Evolutionary conservation across 2,329 filamentous ascomycete species (phyloP).

Genomic region (Pseudocercospora pini-densiflorae): DNA sequence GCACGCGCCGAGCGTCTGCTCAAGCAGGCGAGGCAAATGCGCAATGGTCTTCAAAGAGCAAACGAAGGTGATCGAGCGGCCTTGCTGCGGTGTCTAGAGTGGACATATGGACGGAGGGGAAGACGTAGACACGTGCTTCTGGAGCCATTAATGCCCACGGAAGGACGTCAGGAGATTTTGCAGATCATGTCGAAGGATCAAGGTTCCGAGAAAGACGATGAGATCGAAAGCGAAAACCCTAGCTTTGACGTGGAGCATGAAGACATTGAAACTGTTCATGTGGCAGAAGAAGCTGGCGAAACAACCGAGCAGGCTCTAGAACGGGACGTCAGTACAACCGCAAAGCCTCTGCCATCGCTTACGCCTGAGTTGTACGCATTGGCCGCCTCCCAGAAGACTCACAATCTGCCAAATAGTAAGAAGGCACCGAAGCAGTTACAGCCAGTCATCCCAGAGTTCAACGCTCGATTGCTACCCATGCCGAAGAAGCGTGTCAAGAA

Average conservation of each 20-base stretch:
- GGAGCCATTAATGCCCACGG: slow-evolving; percentile 24
- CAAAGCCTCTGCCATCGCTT: slow-evolving; percentile 40
- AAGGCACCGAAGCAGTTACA: slow-evolving; percentile 30
- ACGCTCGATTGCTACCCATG: slow-evolving; percentile 53
- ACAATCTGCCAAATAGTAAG: slow-evolving; percentile 37
- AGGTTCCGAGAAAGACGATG: neutral
- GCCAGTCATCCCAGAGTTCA: slow-evolving; percentile 47
- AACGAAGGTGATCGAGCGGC: slow-evolving; percentile 59
- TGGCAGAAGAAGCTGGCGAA: neutral
- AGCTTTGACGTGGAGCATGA: neutral
- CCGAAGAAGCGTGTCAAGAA: slow-evolving; percentile 51
- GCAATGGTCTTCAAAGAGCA: slow-evolving; percentile 55
- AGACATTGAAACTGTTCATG: neutral
- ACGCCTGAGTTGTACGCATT: slow-evolving; percentile 40
- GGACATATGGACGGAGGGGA: slow-evolving; percentile 63
- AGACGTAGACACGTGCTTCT: slow-evolving; percentile 56
- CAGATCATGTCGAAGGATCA: neutral
- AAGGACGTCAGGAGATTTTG: slow-evolving; percentile 1
- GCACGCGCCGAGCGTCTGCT: slow-evolving; percentile 23
- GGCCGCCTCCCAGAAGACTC: slow-evolving; percentile 36
- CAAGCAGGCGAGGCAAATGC: slow-evolving; percentile 46
- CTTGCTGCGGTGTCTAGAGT: slow-evolving; percentile 57
- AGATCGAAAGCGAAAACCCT: neutral
- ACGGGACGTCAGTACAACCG: neutral
- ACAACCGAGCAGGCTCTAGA: neutral